These are phyloP conservation scores for Paecilomyces dactylethromorphus DNA, from an alignment of 2,329 filamentous ascomycete species.

Conservation along the genomic window DNA sequence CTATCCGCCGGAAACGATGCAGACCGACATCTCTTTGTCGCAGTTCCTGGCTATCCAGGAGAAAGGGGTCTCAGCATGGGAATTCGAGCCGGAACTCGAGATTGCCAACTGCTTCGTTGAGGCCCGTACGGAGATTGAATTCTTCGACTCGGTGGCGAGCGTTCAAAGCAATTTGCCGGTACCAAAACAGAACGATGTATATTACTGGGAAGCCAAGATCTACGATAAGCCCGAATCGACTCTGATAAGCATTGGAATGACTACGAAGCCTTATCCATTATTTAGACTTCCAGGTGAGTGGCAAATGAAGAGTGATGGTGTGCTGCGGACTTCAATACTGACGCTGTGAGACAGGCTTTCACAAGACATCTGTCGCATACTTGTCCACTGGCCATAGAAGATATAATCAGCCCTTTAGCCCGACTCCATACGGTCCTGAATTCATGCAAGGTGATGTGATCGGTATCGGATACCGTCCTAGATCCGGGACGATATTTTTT, in stretches of 20 bases:
- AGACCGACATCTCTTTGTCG: conserved; percentile 94
- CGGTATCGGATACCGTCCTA: conserved; percentile 87
- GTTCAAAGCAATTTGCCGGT: conserved; percentile 95
- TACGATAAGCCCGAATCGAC: conserved; percentile 94
- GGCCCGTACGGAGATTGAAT: conserved; percentile 92
- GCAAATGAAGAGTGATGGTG: not conserved
- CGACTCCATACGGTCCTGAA: conserved; percentile 72
- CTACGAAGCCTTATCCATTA: conserved; percentile 92
- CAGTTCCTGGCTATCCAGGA: conserved; percentile 98
- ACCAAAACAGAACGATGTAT: conserved; percentile 97
- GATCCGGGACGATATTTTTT: conserved; percentile 94
- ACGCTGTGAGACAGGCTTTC: conserved; percentile 57
- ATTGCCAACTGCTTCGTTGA: conserved; percentile 99
- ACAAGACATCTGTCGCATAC: conserved; percentile 90
- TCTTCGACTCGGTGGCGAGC: conserved; percentile 96
- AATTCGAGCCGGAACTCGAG: conserved; percentile 97
- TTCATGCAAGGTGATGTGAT: conserved; percentile 93
- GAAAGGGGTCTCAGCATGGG: conserved; percentile 99
- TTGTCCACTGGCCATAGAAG: conserved; percentile 79
- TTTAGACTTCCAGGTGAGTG: conserved; percentile 83
- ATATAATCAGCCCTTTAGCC: conserved; percentile 84
- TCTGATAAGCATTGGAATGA: conserved; percentile 83
- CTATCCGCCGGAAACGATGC: conserved; percentile 89
- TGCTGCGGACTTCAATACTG: conserved; percentile 4
- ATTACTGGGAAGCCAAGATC: conserved; percentile 99